phyloP scores from a whole-genome alignment of 305 asterid species.

The Caryopteris hybrid region DNA sequence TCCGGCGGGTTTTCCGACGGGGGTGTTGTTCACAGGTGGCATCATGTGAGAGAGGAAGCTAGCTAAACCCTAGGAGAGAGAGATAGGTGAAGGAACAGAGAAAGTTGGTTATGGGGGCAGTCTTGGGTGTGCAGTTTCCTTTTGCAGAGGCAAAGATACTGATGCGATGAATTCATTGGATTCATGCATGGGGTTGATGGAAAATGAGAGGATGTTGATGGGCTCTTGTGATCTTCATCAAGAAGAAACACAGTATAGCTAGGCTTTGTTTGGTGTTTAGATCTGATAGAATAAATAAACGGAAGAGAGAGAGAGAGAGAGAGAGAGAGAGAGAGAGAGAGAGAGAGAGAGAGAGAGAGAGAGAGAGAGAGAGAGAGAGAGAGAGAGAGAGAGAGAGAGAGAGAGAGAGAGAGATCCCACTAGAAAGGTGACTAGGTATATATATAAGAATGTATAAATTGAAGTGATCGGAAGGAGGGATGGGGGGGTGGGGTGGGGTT shows the following conservation, averaged over 20 bases:
- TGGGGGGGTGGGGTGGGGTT: not conserved
- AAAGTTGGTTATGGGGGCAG: too few species aligned
- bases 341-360: too few species aligned
- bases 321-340: too few species aligned
- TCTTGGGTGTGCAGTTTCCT: slow-evolving; percentile 32
- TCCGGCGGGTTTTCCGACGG: slow-evolving; percentile 13
- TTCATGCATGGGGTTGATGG: slow-evolving; percentile 61
- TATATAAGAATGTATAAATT: not conserved
- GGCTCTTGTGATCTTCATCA: slow-evolving; percentile 69
- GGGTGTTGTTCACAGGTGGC: slow-evolving; percentile 22
- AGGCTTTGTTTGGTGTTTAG: slow-evolving; percentile 16
- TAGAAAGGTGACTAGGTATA: not conserved
- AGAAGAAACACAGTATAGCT: slow-evolving; percentile 10
- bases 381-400: not conserved
- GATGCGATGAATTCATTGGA: slow-evolving; percentile 37
- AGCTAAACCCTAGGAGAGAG: slow-evolving; percentile 18
- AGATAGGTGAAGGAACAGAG: slow-evolving; percentile 12
- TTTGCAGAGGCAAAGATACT: slow-evolving; percentile 40
- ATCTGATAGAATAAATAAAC: slow-evolving; percentile 20
- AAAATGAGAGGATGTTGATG: slow-evolving; percentile 40
- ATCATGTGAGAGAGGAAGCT: not conserved
- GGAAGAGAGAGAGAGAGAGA: too few species aligned
- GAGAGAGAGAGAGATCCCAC: not conserved
- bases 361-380: too few species aligned
- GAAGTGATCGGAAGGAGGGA: not conserved